Conservation (phyloP, 345 rosid genomes). For the Linum trigynum region DNA sequence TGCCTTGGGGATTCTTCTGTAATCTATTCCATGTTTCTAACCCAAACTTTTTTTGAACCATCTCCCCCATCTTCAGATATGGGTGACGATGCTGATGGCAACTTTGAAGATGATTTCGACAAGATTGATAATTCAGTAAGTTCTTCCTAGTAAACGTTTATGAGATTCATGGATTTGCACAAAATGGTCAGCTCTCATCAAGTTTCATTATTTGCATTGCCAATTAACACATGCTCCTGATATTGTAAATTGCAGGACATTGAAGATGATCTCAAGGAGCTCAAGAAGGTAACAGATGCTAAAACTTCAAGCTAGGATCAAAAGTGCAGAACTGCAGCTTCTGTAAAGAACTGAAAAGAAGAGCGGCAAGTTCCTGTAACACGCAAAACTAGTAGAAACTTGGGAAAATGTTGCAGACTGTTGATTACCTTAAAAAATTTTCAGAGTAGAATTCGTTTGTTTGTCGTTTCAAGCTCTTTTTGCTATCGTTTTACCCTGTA, state of each 20-base stretch:
- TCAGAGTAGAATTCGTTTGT: neutral
- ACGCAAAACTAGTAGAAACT: neutral
- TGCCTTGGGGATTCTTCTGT: neutral
- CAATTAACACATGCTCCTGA: no score
- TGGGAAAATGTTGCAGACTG: neutral
- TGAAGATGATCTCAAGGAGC: neutral
- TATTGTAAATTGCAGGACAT: neutral
- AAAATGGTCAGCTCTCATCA: neutral
- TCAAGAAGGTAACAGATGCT: neutral
- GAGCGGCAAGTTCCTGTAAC: neutral
- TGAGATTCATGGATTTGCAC: no score
- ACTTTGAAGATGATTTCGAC: conserved; percentile 82
- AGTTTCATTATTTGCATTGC: no score
- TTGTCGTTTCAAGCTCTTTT: no score
- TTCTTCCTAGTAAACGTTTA: neutral
- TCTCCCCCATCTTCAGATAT: conserved; percentile 38
- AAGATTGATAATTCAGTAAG: conserved; percentile 84
- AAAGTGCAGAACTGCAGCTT: neutral
- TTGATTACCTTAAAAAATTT: neutral
- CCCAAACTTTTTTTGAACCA: neutral
- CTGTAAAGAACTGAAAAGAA: neutral
- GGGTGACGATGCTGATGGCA: conserved; percentile 54
- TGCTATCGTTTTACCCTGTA: neutral
- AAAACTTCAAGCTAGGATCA: neutral
- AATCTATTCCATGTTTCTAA: neutral